Evolutionary conservation across 1,139 yeast genomes (phyloP).

Genomic region (Diutina scorzettiae): DNA sequence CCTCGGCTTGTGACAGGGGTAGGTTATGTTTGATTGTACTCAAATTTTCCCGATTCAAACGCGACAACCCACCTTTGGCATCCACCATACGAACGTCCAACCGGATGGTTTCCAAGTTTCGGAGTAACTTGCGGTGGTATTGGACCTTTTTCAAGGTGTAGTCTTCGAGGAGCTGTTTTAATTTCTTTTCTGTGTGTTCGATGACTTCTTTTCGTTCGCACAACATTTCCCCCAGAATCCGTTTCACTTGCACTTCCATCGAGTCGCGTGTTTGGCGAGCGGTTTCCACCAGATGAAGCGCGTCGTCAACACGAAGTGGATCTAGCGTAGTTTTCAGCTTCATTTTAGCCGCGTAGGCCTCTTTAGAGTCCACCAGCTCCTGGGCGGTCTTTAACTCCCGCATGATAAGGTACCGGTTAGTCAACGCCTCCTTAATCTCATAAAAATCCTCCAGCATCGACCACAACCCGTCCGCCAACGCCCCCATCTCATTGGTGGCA

Average conservation of each 20-base stretch:
- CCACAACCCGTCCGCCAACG: conserved; percentile 65
- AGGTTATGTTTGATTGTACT: conserved; percentile 34
- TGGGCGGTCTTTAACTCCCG: conserved; percentile 78
- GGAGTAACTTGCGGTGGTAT: conserved; percentile 71
- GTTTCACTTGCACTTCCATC: conserved; percentile 58
- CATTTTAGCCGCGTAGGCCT: conserved; percentile 61
- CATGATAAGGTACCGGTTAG: conserved; percentile 87
- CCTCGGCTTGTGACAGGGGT: conserved; percentile 35
- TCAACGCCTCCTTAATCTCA: conserved; percentile 82
- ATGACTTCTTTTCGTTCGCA: conserved; percentile 53
- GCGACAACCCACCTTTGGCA: conserved; percentile 66
- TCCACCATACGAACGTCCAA: conserved; percentile 69
- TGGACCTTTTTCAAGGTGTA: conserved; percentile 68
- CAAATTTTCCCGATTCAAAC: conserved; percentile 67
- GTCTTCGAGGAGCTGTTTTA: conserved; percentile 43
- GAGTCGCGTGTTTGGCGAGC: conserved; percentile 75
- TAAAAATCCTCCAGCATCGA: conserved; percentile 64
- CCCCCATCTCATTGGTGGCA: conserved; percentile 63
- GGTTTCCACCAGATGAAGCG: conserved; percentile 64
- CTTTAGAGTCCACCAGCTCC: conserved; percentile 56
- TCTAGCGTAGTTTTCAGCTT: conserved; percentile 68
- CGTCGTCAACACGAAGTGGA: conserved; percentile 86
- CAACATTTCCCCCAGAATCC: conserved; percentile 80
- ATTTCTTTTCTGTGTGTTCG: conserved; percentile 41
- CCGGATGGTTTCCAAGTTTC: conserved; percentile 64